Base-by-base conservation (phyloP, 495 filamentous ascomycete species). In the Daldinia bambusicola region DNA sequence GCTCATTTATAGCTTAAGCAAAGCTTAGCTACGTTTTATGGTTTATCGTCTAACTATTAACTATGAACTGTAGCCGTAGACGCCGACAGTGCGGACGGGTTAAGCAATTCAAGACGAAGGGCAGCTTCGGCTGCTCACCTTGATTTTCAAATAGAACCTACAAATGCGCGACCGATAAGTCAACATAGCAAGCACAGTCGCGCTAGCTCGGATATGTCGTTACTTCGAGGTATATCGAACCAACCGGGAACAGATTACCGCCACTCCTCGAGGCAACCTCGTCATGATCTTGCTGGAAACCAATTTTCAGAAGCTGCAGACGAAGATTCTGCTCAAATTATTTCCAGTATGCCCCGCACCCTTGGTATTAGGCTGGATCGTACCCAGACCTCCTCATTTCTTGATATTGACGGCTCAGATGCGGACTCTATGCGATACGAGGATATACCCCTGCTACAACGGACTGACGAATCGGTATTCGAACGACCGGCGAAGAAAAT, bases 131-230 rank as follows among this genome's bases (percentile, higher is more conserved):
- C 83, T 14, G 80, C 84, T 16, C 83, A 85, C 68, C 81, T 88
- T 26, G 85, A 88, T 70, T 76, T 82, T 4, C 83, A 81, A 41
- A 63, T 76, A 32, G 85, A 87, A 26, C 60, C 74, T 8, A 57
- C 72, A 38, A 80, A 79, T 58, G 75, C 80, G 13, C 80, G 84
- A 37, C 85, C 86, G 13, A 72, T 85, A 43, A 87, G 84, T 61
- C 81, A 86, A 69, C 78, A 84, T 52, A 84, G 81, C 72, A 86
- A 82, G 67, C 86, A 90, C 75, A 89, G 86, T 75, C 87, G 88
- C 38, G 88, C 88, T 36, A 90, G 88, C 73, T 90, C 88, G 55
- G 88, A 90, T 71, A 84, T 88, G 61, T 86, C 86, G n/a, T 75
- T 85, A 36, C 69, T 85, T 48, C 80, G 81, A 43, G 81, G 80